Percentiles rank a stretch among this genome's conserved stretches.
These are phyloP conservation scores for Phylloporus rhodoxanthus DNA, from an alignment of 768 basidiomycete genomes.

Conservation along the genomic window DNA sequence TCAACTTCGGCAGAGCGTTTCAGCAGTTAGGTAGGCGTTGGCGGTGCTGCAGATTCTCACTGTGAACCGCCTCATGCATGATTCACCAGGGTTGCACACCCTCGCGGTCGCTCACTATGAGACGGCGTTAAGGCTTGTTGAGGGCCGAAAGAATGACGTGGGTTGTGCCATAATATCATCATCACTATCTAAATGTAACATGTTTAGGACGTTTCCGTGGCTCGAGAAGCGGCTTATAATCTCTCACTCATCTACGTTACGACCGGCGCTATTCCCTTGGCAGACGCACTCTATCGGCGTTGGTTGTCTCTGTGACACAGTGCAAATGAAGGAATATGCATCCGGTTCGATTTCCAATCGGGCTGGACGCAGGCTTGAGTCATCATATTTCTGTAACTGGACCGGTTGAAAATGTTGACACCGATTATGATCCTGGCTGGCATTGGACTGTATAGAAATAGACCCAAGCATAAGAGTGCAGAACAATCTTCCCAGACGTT, in stretches of 20 bases:
- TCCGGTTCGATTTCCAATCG: background rate
- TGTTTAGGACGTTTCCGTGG: constrained; percentile 47
- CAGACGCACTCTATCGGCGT: constrained; percentile 61
- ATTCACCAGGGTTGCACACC: constrained; percentile 60
- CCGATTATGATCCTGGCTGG: constrained; percentile 10
- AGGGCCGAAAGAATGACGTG: constrained; percentile 33
- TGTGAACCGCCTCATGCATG: background rate
- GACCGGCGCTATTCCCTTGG: constrained; percentile 69
- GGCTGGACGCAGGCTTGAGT: background rate
- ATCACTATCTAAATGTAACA: background rate
- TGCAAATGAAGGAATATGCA: background rate
- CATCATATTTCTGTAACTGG: background rate
- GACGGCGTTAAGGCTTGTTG: constrained; percentile 58
- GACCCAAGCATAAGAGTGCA: background rate
- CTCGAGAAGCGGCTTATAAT: constrained; percentile 82
- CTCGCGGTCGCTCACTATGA: constrained; percentile 86
- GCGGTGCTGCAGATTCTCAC: background rate
- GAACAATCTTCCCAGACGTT: background rate
- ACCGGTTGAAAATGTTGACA: background rate
- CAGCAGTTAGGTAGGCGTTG: constrained; percentile 75
- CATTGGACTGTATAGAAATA: background rate
- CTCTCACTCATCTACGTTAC: constrained; percentile 75
- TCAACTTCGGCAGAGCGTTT: constrained; percentile 87
- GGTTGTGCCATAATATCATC: constrained; percentile 12
- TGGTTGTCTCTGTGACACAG: constrained; percentile 75